Percentiles rank a stretch among this genome's conserved stretches.
Evolutionary conservation across 2,329 filamentous ascomycete genomes (phyloP).

Genomic region (Penicillium sp.): DNA sequence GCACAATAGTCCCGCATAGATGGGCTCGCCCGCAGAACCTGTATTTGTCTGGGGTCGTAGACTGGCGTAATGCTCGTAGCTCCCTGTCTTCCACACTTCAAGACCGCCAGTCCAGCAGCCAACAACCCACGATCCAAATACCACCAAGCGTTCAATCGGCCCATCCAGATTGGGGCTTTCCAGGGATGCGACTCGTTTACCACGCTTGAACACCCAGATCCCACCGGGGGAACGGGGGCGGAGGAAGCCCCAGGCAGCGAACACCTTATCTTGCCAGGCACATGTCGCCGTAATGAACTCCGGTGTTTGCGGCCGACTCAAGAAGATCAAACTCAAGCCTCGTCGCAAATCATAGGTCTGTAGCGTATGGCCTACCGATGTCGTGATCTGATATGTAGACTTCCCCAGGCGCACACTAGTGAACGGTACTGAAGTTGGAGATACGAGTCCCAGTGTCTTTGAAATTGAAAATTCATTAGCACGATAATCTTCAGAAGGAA

Average conservation of each 20-base stretch:
- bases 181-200: conserved; percentile 78
- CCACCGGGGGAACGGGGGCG: conserved; percentile 53
- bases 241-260: conserved; percentile 81
- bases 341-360: conserved; percentile 94
- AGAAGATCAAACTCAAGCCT: conserved; percentile 88
- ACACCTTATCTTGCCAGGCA: conserved; percentile 82
- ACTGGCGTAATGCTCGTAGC: conserved; percentile 86
- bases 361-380: conserved; percentile 82
- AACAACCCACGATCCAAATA: conserved; percentile 90
- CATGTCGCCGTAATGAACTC: conserved; percentile 79
- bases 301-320: conserved; percentile 87
- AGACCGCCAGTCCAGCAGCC: conserved; percentile 73
- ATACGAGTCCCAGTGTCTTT: conserved; percentile 89
- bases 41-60: conserved; percentile 62
- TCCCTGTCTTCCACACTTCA: conserved; percentile 84
- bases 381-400: conserved; percentile 95
- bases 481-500: neutral
- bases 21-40: conserved; percentile 58
- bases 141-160: conserved; percentile 72
- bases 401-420: conserved; percentile 86
- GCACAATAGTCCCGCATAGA: conserved; percentile 75
- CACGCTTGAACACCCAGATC: conserved; percentile 88
- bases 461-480: neutral
- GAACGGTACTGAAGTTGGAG: conserved; percentile 86
- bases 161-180: conserved; percentile 66